Conservation (phyloP, 345 rosid species). For the Sonneratia caseolaris region DNA sequence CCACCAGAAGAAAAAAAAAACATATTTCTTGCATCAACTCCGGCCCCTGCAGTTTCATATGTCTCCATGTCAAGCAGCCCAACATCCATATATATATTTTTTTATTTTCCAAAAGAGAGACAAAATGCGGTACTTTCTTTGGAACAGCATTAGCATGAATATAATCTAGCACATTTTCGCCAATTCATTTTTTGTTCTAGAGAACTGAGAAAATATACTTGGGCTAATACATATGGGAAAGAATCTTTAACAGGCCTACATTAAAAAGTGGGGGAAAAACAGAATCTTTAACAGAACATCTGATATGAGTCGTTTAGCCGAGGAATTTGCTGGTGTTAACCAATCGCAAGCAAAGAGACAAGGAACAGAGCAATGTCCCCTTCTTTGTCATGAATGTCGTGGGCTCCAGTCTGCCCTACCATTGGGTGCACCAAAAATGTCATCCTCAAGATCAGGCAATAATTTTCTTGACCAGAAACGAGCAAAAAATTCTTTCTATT, state of each 20-base stretch:
- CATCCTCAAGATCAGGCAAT: neutral
- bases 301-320: conserved; percentile 3
- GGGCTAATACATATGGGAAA: neutral
- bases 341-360: neutral
- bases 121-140: too few species aligned
- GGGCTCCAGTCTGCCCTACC: conserved; percentile 1
- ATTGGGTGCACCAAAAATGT: neutral
- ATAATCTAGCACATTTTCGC: too few species aligned
- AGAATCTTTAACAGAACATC: neutral
- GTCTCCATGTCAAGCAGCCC: neutral
- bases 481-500: neutral
- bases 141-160: too few species aligned
- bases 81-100: too few species aligned
- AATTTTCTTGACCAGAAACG: neutral
- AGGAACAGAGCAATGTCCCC: neutral
- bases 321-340: conserved; percentile 16
- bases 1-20: neutral
- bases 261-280: too few species aligned
- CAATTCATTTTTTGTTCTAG: too few species aligned
- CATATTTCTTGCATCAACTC: neutral
- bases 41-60: too few species aligned
- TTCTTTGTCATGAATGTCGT: conserved; percentile 5
- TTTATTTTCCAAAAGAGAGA: too few species aligned
- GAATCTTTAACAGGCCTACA: neutral
- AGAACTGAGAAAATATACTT: too few species aligned